phyloP scores from a whole-genome alignment of 2,329 filamentous ascomycete species.

The Trichoderma atrobrunneum region DNA sequence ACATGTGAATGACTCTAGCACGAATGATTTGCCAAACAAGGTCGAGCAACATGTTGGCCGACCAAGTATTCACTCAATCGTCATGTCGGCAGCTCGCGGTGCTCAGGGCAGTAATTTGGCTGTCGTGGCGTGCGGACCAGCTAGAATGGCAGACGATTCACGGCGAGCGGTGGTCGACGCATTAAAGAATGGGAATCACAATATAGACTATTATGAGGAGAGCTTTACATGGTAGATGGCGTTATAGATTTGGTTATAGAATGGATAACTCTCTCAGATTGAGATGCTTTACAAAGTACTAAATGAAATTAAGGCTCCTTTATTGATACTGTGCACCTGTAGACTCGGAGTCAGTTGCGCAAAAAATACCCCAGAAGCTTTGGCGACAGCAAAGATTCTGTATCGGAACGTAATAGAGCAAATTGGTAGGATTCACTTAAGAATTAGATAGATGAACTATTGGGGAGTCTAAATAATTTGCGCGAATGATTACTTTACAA shows the following conservation, averaged over 20 bases:
- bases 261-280: neutral
- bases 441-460: neutral
- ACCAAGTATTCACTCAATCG: constrained; percentile 34
- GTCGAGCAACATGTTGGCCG: constrained; percentile 28
- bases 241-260: neutral
- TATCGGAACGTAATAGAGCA: neutral
- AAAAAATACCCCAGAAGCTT: no score
- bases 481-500: neutral
- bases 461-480: no score
- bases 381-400: neutral
- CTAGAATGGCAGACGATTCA: constrained; percentile 44
- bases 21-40: constrained; percentile 20
- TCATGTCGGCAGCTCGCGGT: constrained; percentile 29
- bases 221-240: constrained; percentile 40
- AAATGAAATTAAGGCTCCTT: no score
- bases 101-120: constrained; percentile 33
- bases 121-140: constrained; percentile 45
- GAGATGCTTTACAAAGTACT: neutral
- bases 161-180: constrained; percentile 35
- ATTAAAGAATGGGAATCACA: constrained; percentile 27
- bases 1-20: constrained; percentile 16
- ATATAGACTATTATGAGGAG: constrained; percentile 44
- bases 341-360: no score
- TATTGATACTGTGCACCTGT: no score
- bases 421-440: accelerated